Percentiles rank a stretch among this genome's conserved stretches.
Evolutionary conservation across 345 rosid genomes (phyloP).

Genomic region (Brassica rapa): DNA sequence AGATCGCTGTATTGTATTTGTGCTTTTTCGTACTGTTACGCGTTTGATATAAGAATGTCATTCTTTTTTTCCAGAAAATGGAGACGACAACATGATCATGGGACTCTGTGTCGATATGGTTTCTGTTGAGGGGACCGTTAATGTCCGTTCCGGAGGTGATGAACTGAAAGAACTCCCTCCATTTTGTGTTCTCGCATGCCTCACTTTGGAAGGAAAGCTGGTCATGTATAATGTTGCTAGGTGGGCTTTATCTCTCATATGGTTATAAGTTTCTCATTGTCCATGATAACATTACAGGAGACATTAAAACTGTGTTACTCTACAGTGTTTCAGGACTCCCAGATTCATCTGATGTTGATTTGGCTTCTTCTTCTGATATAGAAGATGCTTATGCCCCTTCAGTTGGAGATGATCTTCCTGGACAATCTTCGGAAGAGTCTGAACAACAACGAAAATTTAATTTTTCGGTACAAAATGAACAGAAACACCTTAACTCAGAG

Average conservation of each 20-base stretch:
- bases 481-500: constrained; percentile 37
- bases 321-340: constrained; percentile 55
- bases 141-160: constrained; percentile 64
- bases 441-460: constrained; percentile 36
- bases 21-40: constrained; percentile 9
- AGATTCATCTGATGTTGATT: constrained; percentile 41
- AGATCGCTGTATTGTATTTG: constrained; percentile 26
- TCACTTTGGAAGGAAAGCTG: constrained; percentile 92
- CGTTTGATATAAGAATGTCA: background rate
- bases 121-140: constrained; percentile 61
- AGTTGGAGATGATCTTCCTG: constrained; percentile 36
- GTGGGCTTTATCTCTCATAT: constrained; percentile 44
- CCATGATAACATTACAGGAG: constrained; percentile 16
- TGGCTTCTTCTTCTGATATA: constrained; percentile 51
- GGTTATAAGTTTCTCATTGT: constrained; percentile 12
- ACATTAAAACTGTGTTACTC: constrained; percentile 35
- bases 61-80: constrained; percentile 57
- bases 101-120: constrained; percentile 77
- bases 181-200: constrained; percentile 71
- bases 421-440: constrained; percentile 40
- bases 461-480: constrained; percentile 38
- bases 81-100: constrained; percentile 79
- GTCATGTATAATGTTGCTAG: constrained; percentile 77
- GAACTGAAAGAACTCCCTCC: constrained; percentile 74
- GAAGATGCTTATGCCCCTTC: constrained; percentile 49